Base-by-base conservation (phyloP, 441 rosid genomes). In the Theobroma grandiflorum region DNA sequence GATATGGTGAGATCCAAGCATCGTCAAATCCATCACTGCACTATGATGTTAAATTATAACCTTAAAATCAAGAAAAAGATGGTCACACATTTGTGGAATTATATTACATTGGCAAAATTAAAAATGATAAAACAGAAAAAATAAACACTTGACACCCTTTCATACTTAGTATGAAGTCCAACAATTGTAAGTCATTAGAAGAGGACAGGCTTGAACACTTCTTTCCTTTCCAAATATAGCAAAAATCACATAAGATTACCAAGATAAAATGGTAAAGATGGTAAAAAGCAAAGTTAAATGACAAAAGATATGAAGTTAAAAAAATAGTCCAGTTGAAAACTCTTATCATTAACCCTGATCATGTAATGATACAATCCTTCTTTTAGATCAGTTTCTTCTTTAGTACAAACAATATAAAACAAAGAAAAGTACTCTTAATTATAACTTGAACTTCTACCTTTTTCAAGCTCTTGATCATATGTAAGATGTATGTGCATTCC, bases 21-120 rank as follows among this genome's bases (percentile, higher is more conserved):
- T 37, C 57, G 20, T 12, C 50, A 52, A 35, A 75, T 80, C 80
- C 77, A 79, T 45, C 80, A 45, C 78, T 53, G 75, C 73, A 70
- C 38, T 33, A 72, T 40, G 74, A 33, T 37, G 72, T 58, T 49
- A 31, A 42, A 77, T 16, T 8, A 66, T 14, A 70, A 67, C 71
- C 58, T 53, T 55, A 62, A 26, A 26, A 59, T 1, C 61, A 68
- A 72, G 70, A 52, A 49, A 31, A 69, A 47, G 5, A 12, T 43
- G 49, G 42, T 6, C 33, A 45, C 22, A 12, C 12, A 57, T 16
- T 31, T 4, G n/a, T 42, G 52, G 18, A 26, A 74, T 61, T 2
- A 0, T 45, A 43, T 22, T 55, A 31, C 31, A 42, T 75, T 42
- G 18, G 40, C 8, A 43, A 43, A 75, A 2, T 22, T n/a, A 70